Evolutionary conservation across 2,329 filamentous ascomycete genomes (phyloP), one percentile per base, ranked within the genome.

Genomic region (Pseudogymnoascus destructans): DNA sequence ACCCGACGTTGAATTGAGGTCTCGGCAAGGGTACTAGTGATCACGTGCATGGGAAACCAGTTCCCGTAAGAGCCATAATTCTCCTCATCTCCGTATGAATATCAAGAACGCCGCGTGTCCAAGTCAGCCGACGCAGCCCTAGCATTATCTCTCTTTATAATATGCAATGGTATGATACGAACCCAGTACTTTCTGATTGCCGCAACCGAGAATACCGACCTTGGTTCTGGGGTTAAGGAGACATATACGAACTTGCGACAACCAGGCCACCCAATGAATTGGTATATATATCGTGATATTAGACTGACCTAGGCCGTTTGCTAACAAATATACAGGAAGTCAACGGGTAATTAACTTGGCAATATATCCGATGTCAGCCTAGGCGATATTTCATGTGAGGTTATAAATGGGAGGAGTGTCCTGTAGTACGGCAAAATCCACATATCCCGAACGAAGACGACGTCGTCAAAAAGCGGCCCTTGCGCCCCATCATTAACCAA

Each of bases 391-490:
- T 59, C 60, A 57, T 61, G 59, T 64, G 62, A 62, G 58, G 63
- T 61, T 59, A 63, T 61, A 58, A 56, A 66, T 65, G 64, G 62
- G 66, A 64, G 63, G 58, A 60, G 64, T 49, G 30, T 60, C 65
- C 62, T 66, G 61, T 62, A 66, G 63, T 60, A 32, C 49, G 15
- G 58, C 61, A 55, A 33, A 27, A 56, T 58, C 62, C 59, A 64
- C 63, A 65, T 69, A 68, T 68, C 61, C 68, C 63, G 60, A 66
- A 62, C 56, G 23, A 52, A 64, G 66, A 68, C 63, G 68, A 62
- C 61, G 65, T 62, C 62, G 46, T 30, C 46, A 30, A 52, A 52
- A 52, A 52, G 46, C 46, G 46, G 46, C 9, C 25, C 25, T 52
- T 30, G 46, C 46, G 4, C 46, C 23, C 13, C 6, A 19, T 13